Conservation (phyloP, 2,329 filamentous ascomycete species). For the Alternaria sp. region DNA sequence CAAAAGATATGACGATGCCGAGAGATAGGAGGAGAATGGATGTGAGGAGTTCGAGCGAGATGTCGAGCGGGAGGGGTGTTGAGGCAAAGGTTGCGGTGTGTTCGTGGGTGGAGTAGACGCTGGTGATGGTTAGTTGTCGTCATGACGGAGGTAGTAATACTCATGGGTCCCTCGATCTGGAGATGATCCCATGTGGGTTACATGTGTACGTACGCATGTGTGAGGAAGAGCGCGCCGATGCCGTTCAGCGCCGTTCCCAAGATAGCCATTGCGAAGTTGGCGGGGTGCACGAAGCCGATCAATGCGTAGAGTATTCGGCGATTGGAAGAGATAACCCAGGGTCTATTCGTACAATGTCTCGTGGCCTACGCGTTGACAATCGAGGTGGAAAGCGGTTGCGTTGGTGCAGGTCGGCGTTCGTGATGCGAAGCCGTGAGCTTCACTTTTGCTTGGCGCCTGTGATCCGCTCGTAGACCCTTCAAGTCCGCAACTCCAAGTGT, state of each 20-base stretch:
- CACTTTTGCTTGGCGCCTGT: conserved; percentile 20
- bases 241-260: conserved; percentile 75
- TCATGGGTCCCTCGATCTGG: neutral
- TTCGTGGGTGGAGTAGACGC: conserved; percentile 96
- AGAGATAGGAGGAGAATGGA: conserved; percentile 82
- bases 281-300: neutral
- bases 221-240: conserved; percentile 79
- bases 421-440: conserved; percentile 23
- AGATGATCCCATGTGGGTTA: neutral
- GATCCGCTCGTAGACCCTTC: neutral
- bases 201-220: conserved; percentile 77
- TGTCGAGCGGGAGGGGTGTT: conserved; percentile 77
- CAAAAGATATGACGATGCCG: conserved; percentile 81
- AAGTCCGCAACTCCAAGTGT: neutral
- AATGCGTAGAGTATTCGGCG: neutral
- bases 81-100: conserved; percentile 75
- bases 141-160: neutral
- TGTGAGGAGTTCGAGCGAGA: conserved; percentile 83
- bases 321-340: conserved; percentile 12
- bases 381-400: neutral
- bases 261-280: conserved; percentile 68
- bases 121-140: conserved; percentile 53
- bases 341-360: neutral
- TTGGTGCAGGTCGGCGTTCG: conserved; percentile 5
- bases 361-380: neutral